Conservation (phyloP, 208 protist genomes). For the Spongospora subterranea region DNA sequence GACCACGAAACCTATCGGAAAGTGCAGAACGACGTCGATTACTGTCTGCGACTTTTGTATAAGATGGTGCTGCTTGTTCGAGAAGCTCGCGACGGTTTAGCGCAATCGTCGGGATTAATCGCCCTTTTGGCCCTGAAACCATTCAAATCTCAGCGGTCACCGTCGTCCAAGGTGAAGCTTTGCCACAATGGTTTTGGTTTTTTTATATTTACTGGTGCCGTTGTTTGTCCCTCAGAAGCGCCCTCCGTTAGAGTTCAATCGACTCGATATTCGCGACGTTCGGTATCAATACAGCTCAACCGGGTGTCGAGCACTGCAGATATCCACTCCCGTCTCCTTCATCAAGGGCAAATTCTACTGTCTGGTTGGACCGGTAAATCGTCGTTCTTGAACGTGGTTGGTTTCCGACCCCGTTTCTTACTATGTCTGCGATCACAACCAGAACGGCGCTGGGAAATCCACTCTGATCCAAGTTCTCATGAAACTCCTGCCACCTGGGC, state of each 20-base stretch:
- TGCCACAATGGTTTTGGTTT: conserved; percentile 8
- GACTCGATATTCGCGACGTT: not conserved
- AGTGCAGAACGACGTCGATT: conserved; percentile 41
- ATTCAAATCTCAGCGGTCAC: not conserved
- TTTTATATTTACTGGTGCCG: not conserved
- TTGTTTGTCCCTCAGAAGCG: not conserved
- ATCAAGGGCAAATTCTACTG: not conserved
- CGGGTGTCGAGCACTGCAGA: not conserved
- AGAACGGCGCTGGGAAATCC: conserved; percentile 49
- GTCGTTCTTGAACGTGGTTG: not conserved
- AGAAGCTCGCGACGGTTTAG: not conserved
- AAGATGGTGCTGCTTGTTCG: not conserved
- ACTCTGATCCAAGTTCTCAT: conserved; percentile 36
- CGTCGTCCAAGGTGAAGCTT: not conserved
- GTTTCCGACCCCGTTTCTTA: not conserved
- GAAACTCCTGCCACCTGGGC: conserved; percentile 13
- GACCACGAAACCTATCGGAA: conserved; percentile 38
- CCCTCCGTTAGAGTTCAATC: conserved; percentile 8
- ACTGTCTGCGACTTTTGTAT: not conserved
- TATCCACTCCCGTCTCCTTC: not conserved
- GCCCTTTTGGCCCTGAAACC: not conserved
- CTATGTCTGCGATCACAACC: not conserved
- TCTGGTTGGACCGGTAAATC: conserved; percentile 4
- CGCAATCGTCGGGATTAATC: not conserved
- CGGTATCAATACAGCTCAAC: not conserved